Conservation (phyloP, 176 grass and related monocot species). For the Aegilops longissima region DNA sequence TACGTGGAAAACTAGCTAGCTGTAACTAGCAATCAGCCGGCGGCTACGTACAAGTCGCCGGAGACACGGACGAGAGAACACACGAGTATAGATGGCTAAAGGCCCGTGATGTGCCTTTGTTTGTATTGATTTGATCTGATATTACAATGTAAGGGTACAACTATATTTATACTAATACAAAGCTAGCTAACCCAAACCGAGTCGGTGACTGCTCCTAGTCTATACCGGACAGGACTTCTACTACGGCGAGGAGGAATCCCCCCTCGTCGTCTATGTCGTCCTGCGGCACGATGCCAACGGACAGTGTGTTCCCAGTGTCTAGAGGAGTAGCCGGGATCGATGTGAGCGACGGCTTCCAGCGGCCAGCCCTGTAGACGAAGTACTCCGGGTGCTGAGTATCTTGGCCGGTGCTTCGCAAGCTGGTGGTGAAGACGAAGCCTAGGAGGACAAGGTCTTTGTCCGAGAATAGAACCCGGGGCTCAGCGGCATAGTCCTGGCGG, state of each 20-base stretch:
- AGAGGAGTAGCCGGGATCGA: neutral
- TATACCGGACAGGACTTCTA: too few species aligned
- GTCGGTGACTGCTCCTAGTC: too few species aligned
- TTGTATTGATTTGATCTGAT: too few species aligned
- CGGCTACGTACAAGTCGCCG: too few species aligned
- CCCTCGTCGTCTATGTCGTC: neutral
- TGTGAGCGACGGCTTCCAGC: neutral
- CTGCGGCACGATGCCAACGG: neutral
- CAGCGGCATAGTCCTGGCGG: neutral
- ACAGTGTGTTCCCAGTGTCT: neutral
- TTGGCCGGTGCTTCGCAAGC: neutral
- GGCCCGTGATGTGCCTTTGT: too few species aligned
- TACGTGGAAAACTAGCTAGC: too few species aligned
- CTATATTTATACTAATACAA: too few species aligned
- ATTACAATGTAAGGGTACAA: too few species aligned
- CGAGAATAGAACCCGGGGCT: neutral
- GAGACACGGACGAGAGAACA: too few species aligned
- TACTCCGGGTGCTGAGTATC: neutral
- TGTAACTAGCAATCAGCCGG: too few species aligned
- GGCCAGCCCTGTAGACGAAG: neutral
- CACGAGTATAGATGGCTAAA: too few species aligned
- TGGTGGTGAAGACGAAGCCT: neutral
- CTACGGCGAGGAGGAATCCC: neutral
- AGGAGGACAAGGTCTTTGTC: neutral
- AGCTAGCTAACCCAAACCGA: too few species aligned